Evolutionary conservation across 768 basidiomycete genomes (phyloP).

Genomic region (Tylopilus plumbeoviolaceoides): DNA sequence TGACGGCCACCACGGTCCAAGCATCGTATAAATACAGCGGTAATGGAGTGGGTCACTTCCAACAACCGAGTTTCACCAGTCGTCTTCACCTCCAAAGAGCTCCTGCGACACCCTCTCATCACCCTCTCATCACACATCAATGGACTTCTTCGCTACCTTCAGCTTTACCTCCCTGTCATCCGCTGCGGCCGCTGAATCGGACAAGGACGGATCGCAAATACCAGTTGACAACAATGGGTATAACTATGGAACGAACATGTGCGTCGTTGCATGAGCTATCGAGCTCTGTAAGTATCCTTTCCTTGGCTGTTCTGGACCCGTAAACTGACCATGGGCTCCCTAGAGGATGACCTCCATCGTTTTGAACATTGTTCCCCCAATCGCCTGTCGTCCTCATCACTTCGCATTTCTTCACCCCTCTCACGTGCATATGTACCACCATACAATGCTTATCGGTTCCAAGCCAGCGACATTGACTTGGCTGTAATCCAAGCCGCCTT

Average conservation of each 20-base stretch:
- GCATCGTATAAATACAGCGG: conserved; percentile 12
- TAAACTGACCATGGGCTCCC: not conserved
- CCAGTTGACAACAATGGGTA: conserved; percentile 12
- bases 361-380: not conserved
- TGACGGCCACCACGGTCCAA: not conserved
- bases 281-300: conserved; percentile 8
- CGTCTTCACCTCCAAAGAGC: conserved; percentile 5
- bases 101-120: conserved; percentile 5
- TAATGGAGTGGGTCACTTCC: not conserved
- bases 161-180: not conserved
- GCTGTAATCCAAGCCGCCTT: conserved; percentile 8
- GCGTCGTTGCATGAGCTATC: conserved; percentile 19
- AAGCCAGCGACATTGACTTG: conserved; percentile 6
- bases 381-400: not conserved
- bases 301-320: not conserved
- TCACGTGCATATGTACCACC: conserved; percentile 2
- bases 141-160: conserved; percentile 17
- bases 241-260: not conserved
- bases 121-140: conserved; percentile 5
- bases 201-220: conserved; percentile 2
- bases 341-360: not conserved
- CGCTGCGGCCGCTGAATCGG: not conserved
- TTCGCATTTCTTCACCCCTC: not conserved
- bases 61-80: conserved; percentile 1
- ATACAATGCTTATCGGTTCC: not conserved